Evolutionary conservation across 345 rosid species (phyloP), one percentile per base, ranked within the genome.

Genomic region (Mercurialis annua): DNA sequence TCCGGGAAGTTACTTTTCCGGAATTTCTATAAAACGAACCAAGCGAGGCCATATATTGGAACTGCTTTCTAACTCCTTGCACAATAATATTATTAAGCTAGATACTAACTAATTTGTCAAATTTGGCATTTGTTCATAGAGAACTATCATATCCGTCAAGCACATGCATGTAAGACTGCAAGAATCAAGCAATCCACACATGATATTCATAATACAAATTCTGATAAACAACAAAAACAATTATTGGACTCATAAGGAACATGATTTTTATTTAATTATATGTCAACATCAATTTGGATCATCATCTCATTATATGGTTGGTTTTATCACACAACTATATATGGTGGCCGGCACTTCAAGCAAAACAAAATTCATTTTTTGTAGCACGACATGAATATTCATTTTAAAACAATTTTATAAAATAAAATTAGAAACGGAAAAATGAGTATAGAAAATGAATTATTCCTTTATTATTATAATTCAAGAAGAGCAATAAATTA

Each of bases 401-500:
- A n/a, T n/a, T n/a, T n/a, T n/a, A n/a, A n/a, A n/a, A n/a, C n/a
- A n/a, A n/a, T n/a, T n/a, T n/a, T n/a, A 48, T 18, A n/a, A 48
- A 48, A 48, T 48, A 48, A 1, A 7, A 30, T 59, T n/a, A n/a
- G n/a, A n/a, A n/a, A n/a, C n/a, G n/a, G n/a, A n/a, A n/a, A 43
- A 47, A 27, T 16, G 24, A 64, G 3, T 42, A 29, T 34, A 29
- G 6, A n/a, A 7, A 10, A 50, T 21, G 3, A 7, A 10, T 52
- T 10, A 21, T 20, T 12, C 2, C 2, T 1, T n/a, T 24, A 40
- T 1, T 10, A n/a, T n/a, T n/a, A n/a, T n/a, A 33, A 29, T 20
- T 33, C 24, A 65, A 50, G 27, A 8, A 17, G 26, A 59, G 21
- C 33, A n/a, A 29, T 59, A 59, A 36, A 76, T 54, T 76, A 54